phyloP scores from a whole-genome alignment of 345 rosid genomes.

The Hibiscus trionum region DNA sequence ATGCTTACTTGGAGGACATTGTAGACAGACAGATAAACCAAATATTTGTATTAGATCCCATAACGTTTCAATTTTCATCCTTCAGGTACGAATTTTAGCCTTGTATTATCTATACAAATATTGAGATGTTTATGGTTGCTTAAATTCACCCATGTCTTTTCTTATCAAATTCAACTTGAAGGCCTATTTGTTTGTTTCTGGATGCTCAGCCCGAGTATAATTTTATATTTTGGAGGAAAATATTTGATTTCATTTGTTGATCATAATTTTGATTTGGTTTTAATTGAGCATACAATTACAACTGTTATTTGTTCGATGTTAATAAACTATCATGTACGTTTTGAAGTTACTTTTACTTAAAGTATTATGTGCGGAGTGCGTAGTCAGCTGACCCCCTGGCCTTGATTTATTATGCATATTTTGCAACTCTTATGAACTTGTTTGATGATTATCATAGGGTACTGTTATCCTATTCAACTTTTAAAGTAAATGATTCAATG shows the following conservation, averaged over 20 bases:
- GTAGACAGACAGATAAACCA: constrained; percentile 37
- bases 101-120: background rate
- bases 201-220: background rate
- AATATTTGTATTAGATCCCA: constrained; percentile 48
- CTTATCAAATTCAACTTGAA: background rate
- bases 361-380: background rate
- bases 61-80: constrained; percentile 47
- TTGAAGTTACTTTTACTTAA: background rate
- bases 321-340: background rate
- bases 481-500: background rate
- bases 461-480: background rate
- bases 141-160: background rate
- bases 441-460: background rate
- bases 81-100: constrained; percentile 43
- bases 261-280: background rate
- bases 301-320: background rate
- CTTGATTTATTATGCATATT: background rate
- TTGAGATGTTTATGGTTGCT: background rate
- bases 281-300: background rate
- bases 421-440: background rate
- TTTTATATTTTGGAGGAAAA: background rate
- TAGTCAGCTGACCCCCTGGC: background rate
- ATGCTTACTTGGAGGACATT: constrained; percentile 42
- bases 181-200: background rate
- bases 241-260: background rate